Evolutionary conservation across 208 protist species (phyloP).

Genomic region (Endotrypanum monterogeii): DNA sequence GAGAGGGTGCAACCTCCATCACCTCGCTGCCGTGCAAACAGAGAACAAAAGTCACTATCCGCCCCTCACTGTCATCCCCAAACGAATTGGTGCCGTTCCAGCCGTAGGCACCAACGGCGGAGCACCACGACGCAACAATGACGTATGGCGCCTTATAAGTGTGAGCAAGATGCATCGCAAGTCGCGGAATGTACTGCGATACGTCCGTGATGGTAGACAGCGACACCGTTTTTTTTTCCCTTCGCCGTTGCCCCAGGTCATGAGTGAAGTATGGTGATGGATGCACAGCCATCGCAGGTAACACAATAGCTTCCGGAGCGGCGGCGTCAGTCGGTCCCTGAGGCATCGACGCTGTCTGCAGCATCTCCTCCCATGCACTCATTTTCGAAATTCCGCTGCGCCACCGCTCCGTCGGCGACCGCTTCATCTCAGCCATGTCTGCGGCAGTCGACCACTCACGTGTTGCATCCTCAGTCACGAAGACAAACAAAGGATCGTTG

Average conservation of each 20-base stretch:
- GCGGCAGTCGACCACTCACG: slow-evolving; percentile 1
- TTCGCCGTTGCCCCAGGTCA: background rate
- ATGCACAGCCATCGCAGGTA: background rate
- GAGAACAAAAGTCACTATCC: slow-evolving; percentile 1
- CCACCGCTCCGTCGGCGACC: slow-evolving; percentile 2
- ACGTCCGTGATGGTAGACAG: background rate
- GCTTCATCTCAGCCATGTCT: background rate
- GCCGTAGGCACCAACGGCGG: background rate
- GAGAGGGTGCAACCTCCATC: slow-evolving; percentile 9
- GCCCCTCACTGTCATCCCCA: background rate
- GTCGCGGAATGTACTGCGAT: slow-evolving; percentile 4
- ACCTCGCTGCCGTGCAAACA: slow-evolving; percentile 18
- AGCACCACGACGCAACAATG: slow-evolving; percentile 15
- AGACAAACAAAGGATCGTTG: slow-evolving; percentile 9
- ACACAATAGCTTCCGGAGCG: too few relatives aligned
- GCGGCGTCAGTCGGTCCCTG: background rate
- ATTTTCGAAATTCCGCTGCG: background rate
- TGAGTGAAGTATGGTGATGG: background rate
- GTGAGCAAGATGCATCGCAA: slow-evolving; percentile 3
- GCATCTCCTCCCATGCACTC: slow-evolving; percentile 11
- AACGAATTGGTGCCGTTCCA: background rate
- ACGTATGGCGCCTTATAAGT: slow-evolving; percentile 13
- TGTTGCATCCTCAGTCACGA: slow-evolving; percentile 1
- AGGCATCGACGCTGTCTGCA: slow-evolving; percentile 5
- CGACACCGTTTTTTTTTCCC: too few relatives aligned